Evolutionary conservation across 176 grass and related monocot species (phyloP).

Genomic region (Puya raimondii): DNA sequence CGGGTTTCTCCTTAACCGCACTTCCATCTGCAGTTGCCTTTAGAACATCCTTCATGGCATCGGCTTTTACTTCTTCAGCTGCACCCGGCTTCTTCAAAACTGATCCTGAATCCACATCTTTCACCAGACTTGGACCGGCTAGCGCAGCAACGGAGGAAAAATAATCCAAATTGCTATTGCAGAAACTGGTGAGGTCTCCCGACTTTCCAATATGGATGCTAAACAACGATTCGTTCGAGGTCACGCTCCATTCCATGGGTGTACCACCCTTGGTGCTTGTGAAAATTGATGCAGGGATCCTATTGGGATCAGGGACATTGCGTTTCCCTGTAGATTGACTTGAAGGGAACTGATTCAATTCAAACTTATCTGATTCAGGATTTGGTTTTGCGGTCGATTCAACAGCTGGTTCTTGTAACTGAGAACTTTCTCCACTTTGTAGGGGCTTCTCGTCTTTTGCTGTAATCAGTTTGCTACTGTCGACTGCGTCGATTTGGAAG

Average conservation of each 20-base stretch:
- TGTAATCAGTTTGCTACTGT: conserved; percentile 7
- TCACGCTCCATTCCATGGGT: conserved; percentile 54
- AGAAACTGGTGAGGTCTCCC: conserved; percentile 19
- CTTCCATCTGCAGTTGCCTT: not conserved
- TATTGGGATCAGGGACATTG: conserved; percentile 33
- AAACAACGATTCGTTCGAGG: conserved; percentile 71
- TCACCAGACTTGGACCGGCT: not conserved
- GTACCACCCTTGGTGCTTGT: conserved; percentile 26
- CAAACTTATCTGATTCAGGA: conserved; percentile 1
- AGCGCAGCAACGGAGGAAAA: conserved; percentile 37
- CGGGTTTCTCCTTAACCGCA: conserved; percentile 11
- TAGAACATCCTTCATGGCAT: conserved; percentile 9
- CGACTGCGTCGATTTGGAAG: conserved; percentile 22
- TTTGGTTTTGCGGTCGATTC: conserved; percentile 5
- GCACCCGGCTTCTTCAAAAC: not conserved
- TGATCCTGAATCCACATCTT: not conserved
- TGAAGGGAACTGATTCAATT: conserved; percentile 10
- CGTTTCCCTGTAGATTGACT: conserved; percentile 20
- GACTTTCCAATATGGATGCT: conserved; percentile 46
- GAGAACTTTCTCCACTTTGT: not conserved
- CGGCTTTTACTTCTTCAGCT: not conserved
- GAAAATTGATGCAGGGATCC: conserved; percentile 64
- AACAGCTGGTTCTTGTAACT: not conserved
- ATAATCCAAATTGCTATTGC: conserved; percentile 33
- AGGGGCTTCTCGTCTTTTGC: not conserved